Conservation (phyloP, 345 rosid species). For the Carallia brachiata region DNA sequence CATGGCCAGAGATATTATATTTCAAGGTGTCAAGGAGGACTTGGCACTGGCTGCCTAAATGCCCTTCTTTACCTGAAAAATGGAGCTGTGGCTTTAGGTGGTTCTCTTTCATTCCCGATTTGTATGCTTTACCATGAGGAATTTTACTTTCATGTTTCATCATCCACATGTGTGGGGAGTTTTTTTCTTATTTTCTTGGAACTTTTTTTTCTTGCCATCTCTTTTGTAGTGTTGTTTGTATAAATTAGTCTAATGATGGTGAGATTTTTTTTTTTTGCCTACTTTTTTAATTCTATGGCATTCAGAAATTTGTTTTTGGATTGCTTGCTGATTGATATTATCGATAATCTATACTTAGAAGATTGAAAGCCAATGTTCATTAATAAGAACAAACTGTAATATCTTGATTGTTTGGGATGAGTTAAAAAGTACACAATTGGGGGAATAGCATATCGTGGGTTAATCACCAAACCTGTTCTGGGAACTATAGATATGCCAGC, state of each 20-base stretch:
- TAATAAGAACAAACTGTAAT: too few relatives aligned
- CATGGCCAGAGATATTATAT: constrained; percentile 93
- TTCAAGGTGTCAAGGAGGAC: constrained; percentile 61
- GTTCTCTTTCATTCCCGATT: constrained; percentile 83
- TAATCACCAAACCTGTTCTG: too few relatives aligned
- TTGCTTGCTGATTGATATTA: background rate
- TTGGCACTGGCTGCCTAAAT: constrained; percentile 91
- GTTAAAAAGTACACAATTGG: too few relatives aligned
- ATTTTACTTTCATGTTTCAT: constrained; percentile 7
- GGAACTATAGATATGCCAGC: too few relatives aligned
- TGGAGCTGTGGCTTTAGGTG: constrained; percentile 94
- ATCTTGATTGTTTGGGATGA: too few relatives aligned
- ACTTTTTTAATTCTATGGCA: background rate
- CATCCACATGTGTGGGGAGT: background rate
- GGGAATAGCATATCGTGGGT: too few relatives aligned
- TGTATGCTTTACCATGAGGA: constrained; percentile 56
- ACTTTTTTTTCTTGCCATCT: background rate
- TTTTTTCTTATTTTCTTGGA: too few relatives aligned
- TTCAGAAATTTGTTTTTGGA: background rate
- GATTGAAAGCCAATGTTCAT: too few relatives aligned
- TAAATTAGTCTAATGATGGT: background rate
- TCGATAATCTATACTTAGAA: background rate
- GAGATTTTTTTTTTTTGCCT: background rate
- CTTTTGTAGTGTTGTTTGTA: background rate
- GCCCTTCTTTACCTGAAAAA: constrained; percentile 78